These are phyloP conservation scores for Catharanthus roseus DNA, from an alignment of 257 asterid species.

Conservation along the genomic window DNA sequence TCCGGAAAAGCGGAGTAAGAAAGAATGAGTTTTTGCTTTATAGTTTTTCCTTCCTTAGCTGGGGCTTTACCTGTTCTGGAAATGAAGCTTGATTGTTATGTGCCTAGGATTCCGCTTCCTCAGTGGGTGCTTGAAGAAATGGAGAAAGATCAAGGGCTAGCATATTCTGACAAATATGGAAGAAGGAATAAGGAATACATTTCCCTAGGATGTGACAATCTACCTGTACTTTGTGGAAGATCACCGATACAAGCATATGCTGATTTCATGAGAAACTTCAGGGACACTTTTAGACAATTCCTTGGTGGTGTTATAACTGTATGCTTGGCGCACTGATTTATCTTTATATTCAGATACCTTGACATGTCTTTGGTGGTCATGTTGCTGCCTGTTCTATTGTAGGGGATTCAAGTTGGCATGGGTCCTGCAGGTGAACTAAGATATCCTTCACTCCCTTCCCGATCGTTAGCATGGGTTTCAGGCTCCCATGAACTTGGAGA, in stretches of 20 bases:
- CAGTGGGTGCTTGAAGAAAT: conserved; percentile 73
- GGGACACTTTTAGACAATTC: conserved; percentile 56
- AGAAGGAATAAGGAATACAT: conserved; percentile 60
- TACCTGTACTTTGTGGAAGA: conserved; percentile 66
- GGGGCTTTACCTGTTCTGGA: conserved; percentile 9
- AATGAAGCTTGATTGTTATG: conserved; percentile 27
- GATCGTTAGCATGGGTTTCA: conserved; percentile 39
- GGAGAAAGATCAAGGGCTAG: conserved; percentile 52
- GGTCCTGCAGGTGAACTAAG: conserved; percentile 82
- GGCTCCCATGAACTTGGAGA: conserved; percentile 60
- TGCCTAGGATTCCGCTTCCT: conserved; percentile 77
- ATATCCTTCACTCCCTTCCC: conserved; percentile 58
- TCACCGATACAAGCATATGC: conserved; percentile 76
- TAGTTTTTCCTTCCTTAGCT: not conserved
- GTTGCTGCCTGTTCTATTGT: conserved; percentile 17
- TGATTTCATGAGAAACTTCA: conserved; percentile 72
- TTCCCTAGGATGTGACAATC: conserved; percentile 72
- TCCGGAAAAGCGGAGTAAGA: not conserved
- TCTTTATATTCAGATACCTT: conserved; percentile 1
- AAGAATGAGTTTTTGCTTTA: not conserved
- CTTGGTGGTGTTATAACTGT: conserved; percentile 67
- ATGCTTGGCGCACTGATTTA: conserved; percentile 19
- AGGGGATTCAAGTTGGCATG: conserved; percentile 85
- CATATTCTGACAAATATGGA: conserved; percentile 65
- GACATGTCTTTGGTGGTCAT: conserved; percentile 17